Conservation (phyloP, 1,284 basidiomycete genomes). For the Fomitopsis pinicola region DNA sequence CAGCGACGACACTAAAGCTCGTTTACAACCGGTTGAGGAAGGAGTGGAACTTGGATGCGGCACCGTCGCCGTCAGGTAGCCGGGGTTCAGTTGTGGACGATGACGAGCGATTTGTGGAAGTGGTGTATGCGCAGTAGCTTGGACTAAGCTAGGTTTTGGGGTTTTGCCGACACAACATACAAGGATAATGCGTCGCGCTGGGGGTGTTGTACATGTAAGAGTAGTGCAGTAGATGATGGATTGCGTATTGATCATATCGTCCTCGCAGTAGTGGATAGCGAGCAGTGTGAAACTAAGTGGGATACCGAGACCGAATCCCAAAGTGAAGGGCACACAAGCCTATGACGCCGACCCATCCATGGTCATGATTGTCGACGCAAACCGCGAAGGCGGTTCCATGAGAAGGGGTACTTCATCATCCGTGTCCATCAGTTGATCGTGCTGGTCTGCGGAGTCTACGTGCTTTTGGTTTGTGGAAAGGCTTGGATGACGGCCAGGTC, state of each 20-base stretch:
- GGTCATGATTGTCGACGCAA: slow-evolving; percentile 38
- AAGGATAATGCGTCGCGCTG: neutral
- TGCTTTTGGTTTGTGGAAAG: slow-evolving; percentile 15
- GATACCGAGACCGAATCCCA: neutral
- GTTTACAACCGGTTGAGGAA: slow-evolving; percentile 65
- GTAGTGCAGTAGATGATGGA: neutral
- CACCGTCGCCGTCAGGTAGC: slow-evolving; percentile 15
- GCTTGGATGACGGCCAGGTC: slow-evolving; percentile 52
- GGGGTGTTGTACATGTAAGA: neutral
- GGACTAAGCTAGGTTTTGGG: neutral
- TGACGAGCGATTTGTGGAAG: slow-evolving; percentile 29
- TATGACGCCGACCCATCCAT: slow-evolving; percentile 33
- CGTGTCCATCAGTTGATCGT: slow-evolving; percentile 29
- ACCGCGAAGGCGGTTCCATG: slow-evolving; percentile 30
- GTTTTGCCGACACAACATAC: neutral
- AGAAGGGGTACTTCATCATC: slow-evolving; percentile 30
- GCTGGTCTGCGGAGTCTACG: neutral
- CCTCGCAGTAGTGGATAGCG: too few species aligned
- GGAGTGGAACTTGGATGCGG: slow-evolving; percentile 65
- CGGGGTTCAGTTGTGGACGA: slow-evolving; percentile 18
- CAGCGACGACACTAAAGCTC: slow-evolving; percentile 73
- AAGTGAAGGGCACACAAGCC: neutral
- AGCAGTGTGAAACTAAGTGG: too few species aligned
- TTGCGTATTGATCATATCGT: too few species aligned
- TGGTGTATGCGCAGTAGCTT: slow-evolving; percentile 21